Evolutionary conservation across 129 eudicot species (phyloP), one percentile per base, ranked within the genome.

Genomic region (Glebionis coronaria): DNA sequence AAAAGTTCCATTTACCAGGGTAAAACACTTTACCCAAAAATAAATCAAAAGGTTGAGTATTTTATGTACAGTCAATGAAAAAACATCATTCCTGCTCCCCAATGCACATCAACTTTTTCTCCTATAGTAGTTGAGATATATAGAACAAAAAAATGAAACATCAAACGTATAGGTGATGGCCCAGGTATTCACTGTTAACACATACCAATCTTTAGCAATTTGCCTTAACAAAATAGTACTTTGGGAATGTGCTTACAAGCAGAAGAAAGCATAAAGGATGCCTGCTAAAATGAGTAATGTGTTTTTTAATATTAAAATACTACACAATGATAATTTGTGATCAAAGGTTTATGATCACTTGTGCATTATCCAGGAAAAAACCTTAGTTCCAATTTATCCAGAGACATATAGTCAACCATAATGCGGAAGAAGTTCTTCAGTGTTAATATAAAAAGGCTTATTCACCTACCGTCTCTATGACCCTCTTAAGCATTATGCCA

Each of bases 401-500:
- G 46, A 44, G 47, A 35, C 42, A 54, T 0, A 54, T 15, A 15
- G 53, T 53, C 16, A 47, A 53, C 21, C 59, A 54, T 54, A 6
- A 54, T 3, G 23, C 15, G 6, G 8, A 57, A 31, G 9, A 1
- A 46, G 6, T n/a, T 31, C 49, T 15, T n/a, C 16, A 15, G 27
- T 35, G 9, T 35, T 35, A 35, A 35, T 18, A 73, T 35, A 44
- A 27, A 42, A 56, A 56, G 44, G 9, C 19, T 25, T 13, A 54
- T 73, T 58, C 40, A 73, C 88, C 61, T 84, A 88, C 98, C 69
- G 82, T 80, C 65, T 88, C 98, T 27, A 88, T 27, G 71, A 88
- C 96, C 79, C 79, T 86, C 76, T 85, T 86, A 77, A 92, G 90
- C 96, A 82, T 83, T 80, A 84, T 56, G 70, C 98, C 98, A 72